These are phyloP conservation scores for Cordyceps cicadae DNA, from an alignment of 2,329 filamentous ascomycete genomes.

Conservation along the genomic window DNA sequence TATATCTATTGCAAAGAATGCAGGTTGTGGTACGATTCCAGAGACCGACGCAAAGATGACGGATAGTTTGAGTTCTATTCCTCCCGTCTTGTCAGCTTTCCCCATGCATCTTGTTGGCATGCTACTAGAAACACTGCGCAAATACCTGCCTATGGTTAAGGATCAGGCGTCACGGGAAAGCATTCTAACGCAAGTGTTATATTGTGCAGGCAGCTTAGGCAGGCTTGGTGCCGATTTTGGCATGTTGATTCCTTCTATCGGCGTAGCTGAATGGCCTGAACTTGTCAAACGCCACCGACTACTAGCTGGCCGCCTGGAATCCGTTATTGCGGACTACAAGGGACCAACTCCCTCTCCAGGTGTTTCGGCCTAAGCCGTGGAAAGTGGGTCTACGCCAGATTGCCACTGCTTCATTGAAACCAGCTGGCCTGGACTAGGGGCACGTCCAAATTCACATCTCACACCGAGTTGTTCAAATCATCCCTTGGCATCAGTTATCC, in stretches of 20 bases:
- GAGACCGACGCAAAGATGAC: not conserved
- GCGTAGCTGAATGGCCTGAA: slow-evolving; percentile 71
- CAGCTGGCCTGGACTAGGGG: not conserved
- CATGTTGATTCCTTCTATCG: slow-evolving; percentile 61
- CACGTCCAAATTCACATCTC: not conserved
- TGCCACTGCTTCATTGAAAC: not conserved
- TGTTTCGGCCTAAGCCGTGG: slow-evolving; percentile 5
- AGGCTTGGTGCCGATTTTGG: slow-evolving; percentile 89
- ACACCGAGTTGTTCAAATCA: not conserved
- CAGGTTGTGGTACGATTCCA: slow-evolving; percentile 40
- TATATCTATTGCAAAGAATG: slow-evolving; percentile 85
- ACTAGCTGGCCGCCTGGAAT: slow-evolving; percentile 70
- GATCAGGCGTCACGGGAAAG: slow-evolving; percentile 78
- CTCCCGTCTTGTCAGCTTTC: slow-evolving; percentile 74
- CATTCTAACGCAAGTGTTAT: slow-evolving; percentile 83
- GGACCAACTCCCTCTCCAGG: slow-evolving; percentile 3
- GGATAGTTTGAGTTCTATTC: slow-evolving; percentile 48
- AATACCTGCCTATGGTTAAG: slow-evolving; percentile 72
- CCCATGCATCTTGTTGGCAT: slow-evolving; percentile 75
- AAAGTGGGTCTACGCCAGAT: not conserved
- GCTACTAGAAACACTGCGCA: slow-evolving; percentile 65
- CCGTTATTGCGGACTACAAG: slow-evolving; percentile 49
- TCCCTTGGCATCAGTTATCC: not conserved
- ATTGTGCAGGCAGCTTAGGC: slow-evolving; percentile 85
- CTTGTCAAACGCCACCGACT: slow-evolving; percentile 82